Conservation (phyloP, 2,329 filamentous ascomycete genomes). For the Aspergillus pseudoterreus region DNA sequence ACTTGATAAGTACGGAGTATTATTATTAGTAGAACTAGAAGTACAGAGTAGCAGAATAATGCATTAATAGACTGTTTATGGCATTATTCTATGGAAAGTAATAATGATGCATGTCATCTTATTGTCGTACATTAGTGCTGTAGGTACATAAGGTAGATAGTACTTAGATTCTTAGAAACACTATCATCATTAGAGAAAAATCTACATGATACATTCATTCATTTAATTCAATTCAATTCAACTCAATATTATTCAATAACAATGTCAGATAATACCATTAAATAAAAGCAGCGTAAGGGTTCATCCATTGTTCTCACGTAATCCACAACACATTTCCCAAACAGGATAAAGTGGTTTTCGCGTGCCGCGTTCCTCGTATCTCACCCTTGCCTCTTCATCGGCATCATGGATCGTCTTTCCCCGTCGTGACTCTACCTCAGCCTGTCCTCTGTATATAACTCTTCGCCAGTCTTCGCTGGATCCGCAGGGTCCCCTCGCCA, state of each 20-base stretch:
- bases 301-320: not conserved
- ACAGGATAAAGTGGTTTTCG: constrained; percentile 37
- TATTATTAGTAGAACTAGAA: too few relatives aligned
- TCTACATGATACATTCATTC: too few relatives aligned
- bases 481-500: constrained; percentile 23
- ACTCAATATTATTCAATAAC: not conserved
- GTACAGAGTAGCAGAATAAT: too few relatives aligned
- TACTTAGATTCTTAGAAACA: too few relatives aligned
- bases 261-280: not conserved
- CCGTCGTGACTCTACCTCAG: not conserved
- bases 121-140: too few relatives aligned
- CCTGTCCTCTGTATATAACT: not conserved
- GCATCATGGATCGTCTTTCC: constrained; percentile 6
- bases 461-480: not conserved
- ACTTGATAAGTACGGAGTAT: too few relatives aligned
- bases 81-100: too few relatives aligned
- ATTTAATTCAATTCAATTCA: not conserved
- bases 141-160: too few relatives aligned
- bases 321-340: constrained; percentile 30
- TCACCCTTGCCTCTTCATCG: constrained; percentile 5
- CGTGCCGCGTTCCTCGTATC: constrained; percentile 20
- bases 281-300: not conserved
- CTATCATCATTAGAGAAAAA: too few relatives aligned
- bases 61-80: too few relatives aligned
- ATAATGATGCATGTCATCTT: too few relatives aligned